These are phyloP conservation scores for Wallacemonas sp. DNA, from an alignment of 208 protist species.

Conservation along the genomic window DNA sequence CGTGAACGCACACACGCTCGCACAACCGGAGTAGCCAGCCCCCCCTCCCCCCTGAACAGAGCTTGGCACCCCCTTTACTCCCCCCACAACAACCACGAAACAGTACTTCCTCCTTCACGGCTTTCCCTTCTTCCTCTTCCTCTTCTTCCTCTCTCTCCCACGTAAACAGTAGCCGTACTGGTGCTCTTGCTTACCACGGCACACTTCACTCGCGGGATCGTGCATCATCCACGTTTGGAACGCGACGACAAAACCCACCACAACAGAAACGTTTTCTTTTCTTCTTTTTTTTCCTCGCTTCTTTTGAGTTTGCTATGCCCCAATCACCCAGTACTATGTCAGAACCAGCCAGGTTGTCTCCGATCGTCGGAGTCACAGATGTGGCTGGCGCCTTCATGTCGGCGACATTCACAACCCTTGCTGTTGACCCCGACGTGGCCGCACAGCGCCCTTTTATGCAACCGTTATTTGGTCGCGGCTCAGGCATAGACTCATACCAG, in stretches of 20 bases:
- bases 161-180: no score
- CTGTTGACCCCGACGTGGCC: neutral
- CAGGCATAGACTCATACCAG: neutral
- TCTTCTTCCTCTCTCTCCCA: no score
- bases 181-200: no score
- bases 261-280: neutral
- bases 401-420: neutral
- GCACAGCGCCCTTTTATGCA: neutral
- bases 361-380: neutral
- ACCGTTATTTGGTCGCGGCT: neutral
- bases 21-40: no score
- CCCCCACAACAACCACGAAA: no score
- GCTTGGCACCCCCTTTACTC: no score
- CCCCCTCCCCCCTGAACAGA: no score
- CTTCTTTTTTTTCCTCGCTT: neutral
- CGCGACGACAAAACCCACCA: neutral
- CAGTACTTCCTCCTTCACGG: no score
- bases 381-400: neutral
- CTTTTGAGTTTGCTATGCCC: neutral
- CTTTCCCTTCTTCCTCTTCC: no score
- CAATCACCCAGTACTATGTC: neutral
- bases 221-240: neutral
- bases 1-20: no score
- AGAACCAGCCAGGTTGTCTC: neutral
- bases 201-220: neutral